phyloP scores from a whole-genome alignment of 352 stramenopile species.

The Phytophthora citricola region DNA sequence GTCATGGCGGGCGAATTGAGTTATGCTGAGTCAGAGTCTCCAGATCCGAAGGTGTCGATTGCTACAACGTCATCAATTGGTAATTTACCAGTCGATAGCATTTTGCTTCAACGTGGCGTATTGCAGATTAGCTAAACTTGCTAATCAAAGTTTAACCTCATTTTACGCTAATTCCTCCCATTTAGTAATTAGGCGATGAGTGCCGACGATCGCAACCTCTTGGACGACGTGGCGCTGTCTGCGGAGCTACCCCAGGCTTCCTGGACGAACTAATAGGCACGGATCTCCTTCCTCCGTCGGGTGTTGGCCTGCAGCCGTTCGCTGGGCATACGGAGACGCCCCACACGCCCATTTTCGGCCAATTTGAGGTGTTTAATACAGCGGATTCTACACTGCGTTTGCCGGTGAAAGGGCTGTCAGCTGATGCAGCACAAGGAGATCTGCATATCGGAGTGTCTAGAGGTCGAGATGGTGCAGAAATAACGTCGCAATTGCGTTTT shows the following conservation, averaged over 20 bases:
- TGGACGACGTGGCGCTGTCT: constrained; percentile 21
- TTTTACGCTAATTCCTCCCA: neutral
- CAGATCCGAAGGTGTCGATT: no score
- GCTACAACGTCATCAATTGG: no score
- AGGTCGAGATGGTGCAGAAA: constrained; percentile 5
- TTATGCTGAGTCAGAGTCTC: neutral
- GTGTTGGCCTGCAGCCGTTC: neutral
- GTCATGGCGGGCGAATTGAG: constrained; percentile 33
- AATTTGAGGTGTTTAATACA: constrained; percentile 4
- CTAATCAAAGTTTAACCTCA: neutral
- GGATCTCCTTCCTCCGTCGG: neutral
- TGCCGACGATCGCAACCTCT: constrained; percentile 17
- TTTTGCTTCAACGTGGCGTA: constrained; percentile 14
- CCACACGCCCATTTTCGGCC: constrained; percentile 6
- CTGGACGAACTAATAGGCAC: constrained; percentile 41
- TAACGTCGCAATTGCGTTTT: neutral
- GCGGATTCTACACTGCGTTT: neutral
- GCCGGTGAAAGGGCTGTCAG: neutral
- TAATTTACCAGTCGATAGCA: neutral
- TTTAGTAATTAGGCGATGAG: neutral
- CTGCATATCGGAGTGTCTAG: neutral
- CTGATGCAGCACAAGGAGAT: neutral
- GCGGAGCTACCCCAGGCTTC: constrained; percentile 31
- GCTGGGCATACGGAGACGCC: constrained; percentile 1
- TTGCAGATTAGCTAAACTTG: constrained; percentile 4